Evolutionary conservation across 345 rosid genomes (phyloP).

Genomic region (Eucalyptus cloeziana): DNA sequence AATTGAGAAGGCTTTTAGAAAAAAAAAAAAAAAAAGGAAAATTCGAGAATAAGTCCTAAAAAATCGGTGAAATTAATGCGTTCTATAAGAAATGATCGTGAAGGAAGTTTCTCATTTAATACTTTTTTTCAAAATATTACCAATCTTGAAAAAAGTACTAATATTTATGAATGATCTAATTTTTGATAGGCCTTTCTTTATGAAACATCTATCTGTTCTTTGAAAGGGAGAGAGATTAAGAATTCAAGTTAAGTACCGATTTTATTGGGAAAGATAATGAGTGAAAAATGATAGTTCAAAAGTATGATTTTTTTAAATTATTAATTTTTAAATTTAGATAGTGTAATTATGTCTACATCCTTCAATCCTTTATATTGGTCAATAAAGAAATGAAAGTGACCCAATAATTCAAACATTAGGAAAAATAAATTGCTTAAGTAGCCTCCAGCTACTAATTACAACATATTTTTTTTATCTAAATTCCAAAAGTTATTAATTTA

Average conservation of each 20-base stretch:
- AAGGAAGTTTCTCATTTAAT: not conserved
- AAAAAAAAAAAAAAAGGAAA: too few relatives aligned
- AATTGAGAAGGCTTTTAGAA: not conserved
- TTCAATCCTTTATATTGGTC: not conserved
- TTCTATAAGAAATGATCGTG: not conserved
- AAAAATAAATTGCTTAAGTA: not conserved
- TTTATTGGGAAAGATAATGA: not conserved
- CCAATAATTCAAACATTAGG: not conserved
- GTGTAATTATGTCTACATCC: not conserved
- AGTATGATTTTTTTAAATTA: not conserved
- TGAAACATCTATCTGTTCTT: not conserved
- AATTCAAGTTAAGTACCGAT: not conserved
- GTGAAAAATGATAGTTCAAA: not conserved
- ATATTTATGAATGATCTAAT: not conserved
- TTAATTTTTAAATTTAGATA: not conserved
- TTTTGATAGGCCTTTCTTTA: not conserved
- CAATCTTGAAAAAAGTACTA: not conserved
- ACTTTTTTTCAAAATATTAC: not conserved
- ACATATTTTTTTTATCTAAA: not conserved
- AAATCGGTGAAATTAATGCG: not conserved
- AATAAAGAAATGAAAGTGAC: not conserved
- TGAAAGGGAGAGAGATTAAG: not conserved
- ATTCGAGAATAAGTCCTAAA: too few relatives aligned
- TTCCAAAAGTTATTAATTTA: rapidly evolving
- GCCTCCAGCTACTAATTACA: not conserved